Evolutionary conservation across 2,329 filamentous ascomycete species (phyloP).

Genomic region (Ophiostoma novo-ulmi): DNA sequence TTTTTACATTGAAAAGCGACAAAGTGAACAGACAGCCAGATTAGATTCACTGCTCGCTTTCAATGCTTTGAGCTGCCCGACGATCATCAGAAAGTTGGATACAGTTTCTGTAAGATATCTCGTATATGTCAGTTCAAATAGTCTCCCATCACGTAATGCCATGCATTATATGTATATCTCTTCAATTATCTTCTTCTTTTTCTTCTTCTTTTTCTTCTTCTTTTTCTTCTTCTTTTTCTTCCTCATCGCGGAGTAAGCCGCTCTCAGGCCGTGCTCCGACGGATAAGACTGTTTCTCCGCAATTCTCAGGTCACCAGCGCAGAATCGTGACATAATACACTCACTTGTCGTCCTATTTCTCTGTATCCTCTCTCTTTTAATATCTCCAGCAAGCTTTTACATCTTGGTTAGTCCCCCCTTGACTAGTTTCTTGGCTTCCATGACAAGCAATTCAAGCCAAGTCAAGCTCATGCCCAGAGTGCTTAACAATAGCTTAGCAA

Average conservation of each 20-base stretch:
- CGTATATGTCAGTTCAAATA: no score
- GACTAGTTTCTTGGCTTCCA: neutral
- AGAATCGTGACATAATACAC: neutral
- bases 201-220: no score
- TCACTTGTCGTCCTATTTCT: neutral
- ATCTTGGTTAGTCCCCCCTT: neutral
- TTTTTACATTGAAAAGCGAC: no score
- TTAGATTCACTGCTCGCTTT: no score
- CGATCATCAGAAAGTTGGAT: no score
- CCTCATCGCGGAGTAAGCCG: neutral
- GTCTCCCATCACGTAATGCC: no score
- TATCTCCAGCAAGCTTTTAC: neutral
- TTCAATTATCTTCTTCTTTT: no score
- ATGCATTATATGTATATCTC: neutral
- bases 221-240: no score
- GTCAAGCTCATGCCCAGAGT: neutral
- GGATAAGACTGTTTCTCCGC: neutral
- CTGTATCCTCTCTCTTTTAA: neutral
- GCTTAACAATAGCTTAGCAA: neutral
- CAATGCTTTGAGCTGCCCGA: no score
- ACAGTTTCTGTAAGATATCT: no score
- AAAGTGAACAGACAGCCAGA: no score
- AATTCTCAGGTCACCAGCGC: neutral
- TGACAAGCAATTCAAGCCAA: neutral
- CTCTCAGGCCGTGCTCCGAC: neutral